Evolutionary conservation across 1,139 yeast species (phyloP), one percentile per base, ranked within the genome.

Genomic region (Geotrichum fermentans): DNA sequence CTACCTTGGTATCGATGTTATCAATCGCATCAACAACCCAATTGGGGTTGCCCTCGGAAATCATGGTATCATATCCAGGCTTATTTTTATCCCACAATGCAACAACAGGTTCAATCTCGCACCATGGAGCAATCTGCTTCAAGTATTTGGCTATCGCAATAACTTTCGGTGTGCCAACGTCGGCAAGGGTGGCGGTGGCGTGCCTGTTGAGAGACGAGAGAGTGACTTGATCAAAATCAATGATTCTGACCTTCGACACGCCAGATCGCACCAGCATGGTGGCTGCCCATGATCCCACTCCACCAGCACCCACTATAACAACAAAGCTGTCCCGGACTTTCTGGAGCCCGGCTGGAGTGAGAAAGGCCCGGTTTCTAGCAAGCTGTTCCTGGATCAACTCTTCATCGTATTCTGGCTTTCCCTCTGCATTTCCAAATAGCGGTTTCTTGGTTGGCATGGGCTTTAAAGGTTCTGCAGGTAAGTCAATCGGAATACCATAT

Each of bases 281-380:
- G 6, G 89, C 84, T 10, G 84, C 96, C 94, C 96, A 90, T 0
- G 97, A 89, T 1, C 98, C 98, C 32, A 92, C 98, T 42, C 98
- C 98, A 47, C 98, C 98, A 8, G 92, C 95, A 26, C 98, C 98
- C n/a, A 92, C 96, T 16, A 92, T 85, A 2, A 88, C 83, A 2
- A 92, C 78, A 53, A 79, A 75, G 59, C 88, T 83, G n/a, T 73
- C 67, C 50, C 96, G 79, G 18, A 92, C 78, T 54, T 79, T 79
- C n/a, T 69, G 66, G 79, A 88, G 80, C 1, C 97, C 97, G 17
- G 82, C 84, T 45, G 83, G 85, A 2, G 96, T 89, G 32, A 92
- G 72, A 62, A 92, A 92, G 1, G 96, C 96, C 63, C 87, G 84
- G 70, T 90, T 92, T 56, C 98, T 74, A 0, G 97, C 96, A 38